Conservation (phyloP, 2,329 filamentous ascomycete species). For the Venturia asperata region DNA sequence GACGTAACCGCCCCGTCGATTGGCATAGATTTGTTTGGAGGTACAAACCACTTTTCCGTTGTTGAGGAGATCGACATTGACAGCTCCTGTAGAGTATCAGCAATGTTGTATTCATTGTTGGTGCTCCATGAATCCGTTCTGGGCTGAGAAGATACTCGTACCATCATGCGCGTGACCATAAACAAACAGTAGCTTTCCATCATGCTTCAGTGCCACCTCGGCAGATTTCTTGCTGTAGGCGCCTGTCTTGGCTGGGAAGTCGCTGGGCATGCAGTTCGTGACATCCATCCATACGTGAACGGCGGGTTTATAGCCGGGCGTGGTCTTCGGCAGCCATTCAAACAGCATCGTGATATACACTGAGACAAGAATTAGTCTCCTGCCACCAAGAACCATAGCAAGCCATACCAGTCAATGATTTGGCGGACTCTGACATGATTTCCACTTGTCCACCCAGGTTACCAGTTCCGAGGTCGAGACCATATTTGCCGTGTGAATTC, state of each 20-base stretch:
- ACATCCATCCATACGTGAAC: slow-evolving; percentile 10
- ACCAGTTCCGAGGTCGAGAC: slow-evolving; percentile 15
- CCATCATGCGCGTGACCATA: slow-evolving; percentile 1
- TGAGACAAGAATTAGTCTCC: not conserved
- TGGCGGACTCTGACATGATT: slow-evolving; percentile 15
- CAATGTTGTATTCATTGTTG: not conserved
- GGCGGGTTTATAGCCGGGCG: slow-evolving; percentile 15
- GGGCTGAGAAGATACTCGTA: not conserved
- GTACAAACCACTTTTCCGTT: slow-evolving; percentile 13
- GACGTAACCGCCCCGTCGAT: slow-evolving; percentile 9
- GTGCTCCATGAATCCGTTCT: not conserved
- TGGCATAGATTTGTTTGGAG: slow-evolving; percentile 19
- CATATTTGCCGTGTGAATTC: slow-evolving; percentile 18
- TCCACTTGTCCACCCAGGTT: slow-evolving; percentile 15
- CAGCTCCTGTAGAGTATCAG: slow-evolving; percentile 15
- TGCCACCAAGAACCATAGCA: too few relatives aligned
- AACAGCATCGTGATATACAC: slow-evolving; percentile 14
- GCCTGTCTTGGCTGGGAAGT: slow-evolving; percentile 14
- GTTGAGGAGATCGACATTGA: slow-evolving; percentile 13
- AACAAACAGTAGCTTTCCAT: slow-evolving; percentile 17
- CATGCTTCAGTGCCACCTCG: not conserved
- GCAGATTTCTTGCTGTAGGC: slow-evolving; percentile 16
- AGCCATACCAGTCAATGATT: not conserved
- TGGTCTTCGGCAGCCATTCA: slow-evolving; percentile 17
- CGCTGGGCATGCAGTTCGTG: slow-evolving; percentile 14